These are phyloP conservation scores for Apophysomyces elegans DNA, from an alignment of 371 early-diverging fungal genomes.

Conservation along the genomic window DNA sequence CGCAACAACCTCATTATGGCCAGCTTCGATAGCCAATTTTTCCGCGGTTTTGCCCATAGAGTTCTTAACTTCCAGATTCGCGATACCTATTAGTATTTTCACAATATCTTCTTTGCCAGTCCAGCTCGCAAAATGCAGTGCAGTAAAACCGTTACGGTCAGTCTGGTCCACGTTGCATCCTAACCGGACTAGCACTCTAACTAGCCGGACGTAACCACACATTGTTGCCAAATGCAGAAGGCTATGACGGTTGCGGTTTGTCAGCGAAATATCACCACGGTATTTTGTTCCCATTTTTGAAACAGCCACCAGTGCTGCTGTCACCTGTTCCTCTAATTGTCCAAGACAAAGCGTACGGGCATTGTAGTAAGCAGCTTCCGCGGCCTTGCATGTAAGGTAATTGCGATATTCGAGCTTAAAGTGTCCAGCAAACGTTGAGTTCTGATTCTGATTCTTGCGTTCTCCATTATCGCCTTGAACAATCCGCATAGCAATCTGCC, in stretches of 20 bases:
- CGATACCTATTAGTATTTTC: conserved; percentile 31
- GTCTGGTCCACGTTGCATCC: conserved; percentile 44
- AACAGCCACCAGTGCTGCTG: conserved; percentile 29
- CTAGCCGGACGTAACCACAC: conserved; percentile 43
- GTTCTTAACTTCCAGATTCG: conserved; percentile 28
- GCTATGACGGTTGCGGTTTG: conserved; percentile 50
- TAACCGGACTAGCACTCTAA: conserved; percentile 32
- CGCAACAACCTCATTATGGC: conserved; percentile 31
- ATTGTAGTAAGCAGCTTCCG: conserved; percentile 39
- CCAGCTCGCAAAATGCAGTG: conserved; percentile 65
- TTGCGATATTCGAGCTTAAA: conserved; percentile 24
- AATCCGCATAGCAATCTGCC: conserved; percentile 67
- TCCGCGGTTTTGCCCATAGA: conserved; percentile 46
- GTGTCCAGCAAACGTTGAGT: conserved; percentile 10
- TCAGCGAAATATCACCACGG: conserved; percentile 32
- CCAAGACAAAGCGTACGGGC: conserved; percentile 35
- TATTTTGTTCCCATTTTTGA: conserved; percentile 14
- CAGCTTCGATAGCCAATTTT: conserved; percentile 40
- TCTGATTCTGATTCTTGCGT: conserved; percentile 20
- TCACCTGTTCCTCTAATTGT: conserved; percentile 39
- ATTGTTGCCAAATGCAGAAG: conserved; percentile 57
- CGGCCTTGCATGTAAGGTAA: conserved; percentile 30
- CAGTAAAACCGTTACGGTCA: conserved; percentile 59
- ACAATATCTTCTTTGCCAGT: conserved; percentile 55
- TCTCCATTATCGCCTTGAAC: conserved; percentile 63